phyloP scores from a whole-genome alignment of 2,329 filamentous ascomycete species.

The Neoarthrinium moseri region DNA sequence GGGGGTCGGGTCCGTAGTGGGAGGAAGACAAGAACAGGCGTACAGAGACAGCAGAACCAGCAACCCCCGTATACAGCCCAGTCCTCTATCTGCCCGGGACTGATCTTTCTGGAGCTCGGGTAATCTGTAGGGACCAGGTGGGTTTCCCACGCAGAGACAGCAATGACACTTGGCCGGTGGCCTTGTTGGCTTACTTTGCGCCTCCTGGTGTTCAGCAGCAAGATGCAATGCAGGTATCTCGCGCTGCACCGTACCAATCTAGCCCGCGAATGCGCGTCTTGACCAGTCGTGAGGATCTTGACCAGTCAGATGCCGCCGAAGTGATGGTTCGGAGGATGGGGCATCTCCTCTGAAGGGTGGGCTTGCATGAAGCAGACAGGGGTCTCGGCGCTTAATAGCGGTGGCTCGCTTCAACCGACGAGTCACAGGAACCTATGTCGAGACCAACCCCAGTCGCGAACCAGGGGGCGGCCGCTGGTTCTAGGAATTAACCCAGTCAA shows the following conservation, averaged over 20 bases:
- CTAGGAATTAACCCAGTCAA: conserved; percentile 8
- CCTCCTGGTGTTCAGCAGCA: conserved; percentile 14
- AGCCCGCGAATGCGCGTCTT: conserved; percentile 37
- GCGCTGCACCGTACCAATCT: conserved; percentile 24
- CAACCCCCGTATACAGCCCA: no score
- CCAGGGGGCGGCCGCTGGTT: conserved; percentile 5
- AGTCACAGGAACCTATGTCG: conserved; percentile 29
- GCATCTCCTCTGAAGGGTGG: conserved; percentile 25
- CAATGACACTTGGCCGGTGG: no score
- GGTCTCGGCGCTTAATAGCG: conserved; percentile 56
- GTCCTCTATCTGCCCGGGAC: background rate
- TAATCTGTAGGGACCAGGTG: background rate
- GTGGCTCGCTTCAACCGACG: conserved; percentile 41
- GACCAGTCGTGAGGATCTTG: conserved; percentile 21
- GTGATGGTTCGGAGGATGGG: conserved; percentile 15
- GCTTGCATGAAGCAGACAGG: conserved; percentile 49
- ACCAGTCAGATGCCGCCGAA: conserved; percentile 24
- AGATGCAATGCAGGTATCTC: conserved; percentile 17
- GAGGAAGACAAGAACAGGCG: no score
- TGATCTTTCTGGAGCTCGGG: background rate
- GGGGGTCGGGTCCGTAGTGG: no score
- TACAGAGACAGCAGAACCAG: no score
- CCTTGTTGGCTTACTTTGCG: conserved; percentile 14
- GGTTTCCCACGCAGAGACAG: no score
- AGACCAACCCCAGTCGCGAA: conserved; percentile 8